A percentile compares a stretch with the other conserved stretches of the same genome.
Conservation (phyloP, 768 basidiomycete species). For the Boletellus ananas region DNA sequence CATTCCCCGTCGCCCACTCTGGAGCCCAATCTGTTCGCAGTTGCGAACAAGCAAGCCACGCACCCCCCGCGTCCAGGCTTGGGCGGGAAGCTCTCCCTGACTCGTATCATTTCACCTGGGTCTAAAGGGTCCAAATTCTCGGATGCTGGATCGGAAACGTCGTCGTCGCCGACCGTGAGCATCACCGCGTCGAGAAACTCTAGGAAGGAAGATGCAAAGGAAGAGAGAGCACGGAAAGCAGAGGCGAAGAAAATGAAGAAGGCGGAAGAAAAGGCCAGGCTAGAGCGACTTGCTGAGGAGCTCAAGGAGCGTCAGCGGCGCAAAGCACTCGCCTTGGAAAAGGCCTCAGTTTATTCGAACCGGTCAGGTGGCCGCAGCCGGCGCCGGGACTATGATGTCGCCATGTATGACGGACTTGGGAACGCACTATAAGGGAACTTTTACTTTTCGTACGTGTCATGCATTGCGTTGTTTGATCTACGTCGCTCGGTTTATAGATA, state of each 20-base stretch:
- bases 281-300: slow-evolving; percentile 42
- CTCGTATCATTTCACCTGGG: slow-evolving; percentile 25
- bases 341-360: slow-evolving; percentile 28
- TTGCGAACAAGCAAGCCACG: not conserved
- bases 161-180: slow-evolving; percentile 20
- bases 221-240: slow-evolving; percentile 42
- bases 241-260: slow-evolving; percentile 43
- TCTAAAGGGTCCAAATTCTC: slow-evolving; percentile 14
- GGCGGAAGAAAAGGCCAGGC: slow-evolving; percentile 37
- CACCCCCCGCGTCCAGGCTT: slow-evolving; percentile 8
- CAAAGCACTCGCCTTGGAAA: slow-evolving; percentile 27
- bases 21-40: slow-evolving; percentile 3
- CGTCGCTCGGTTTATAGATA: slow-evolving; percentile 11
- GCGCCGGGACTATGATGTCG: slow-evolving; percentile 18
- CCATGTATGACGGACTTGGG: slow-evolving; percentile 34
- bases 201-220: slow-evolving; percentile 30
- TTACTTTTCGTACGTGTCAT: slow-evolving; percentile 5
- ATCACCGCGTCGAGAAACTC: slow-evolving; percentile 5
- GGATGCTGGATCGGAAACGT: slow-evolving; percentile 6
- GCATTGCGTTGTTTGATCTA: slow-evolving; percentile 13
- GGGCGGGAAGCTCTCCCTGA: slow-evolving; percentile 21
- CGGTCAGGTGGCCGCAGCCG: slow-evolving; percentile 23
- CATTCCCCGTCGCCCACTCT: slow-evolving; percentile 14
- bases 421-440: slow-evolving; percentile 19
- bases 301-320: slow-evolving; percentile 39